phyloP scores from a whole-genome alignment of 2,329 filamentous ascomycete species.

The Sordariomycetes sp. region DNA sequence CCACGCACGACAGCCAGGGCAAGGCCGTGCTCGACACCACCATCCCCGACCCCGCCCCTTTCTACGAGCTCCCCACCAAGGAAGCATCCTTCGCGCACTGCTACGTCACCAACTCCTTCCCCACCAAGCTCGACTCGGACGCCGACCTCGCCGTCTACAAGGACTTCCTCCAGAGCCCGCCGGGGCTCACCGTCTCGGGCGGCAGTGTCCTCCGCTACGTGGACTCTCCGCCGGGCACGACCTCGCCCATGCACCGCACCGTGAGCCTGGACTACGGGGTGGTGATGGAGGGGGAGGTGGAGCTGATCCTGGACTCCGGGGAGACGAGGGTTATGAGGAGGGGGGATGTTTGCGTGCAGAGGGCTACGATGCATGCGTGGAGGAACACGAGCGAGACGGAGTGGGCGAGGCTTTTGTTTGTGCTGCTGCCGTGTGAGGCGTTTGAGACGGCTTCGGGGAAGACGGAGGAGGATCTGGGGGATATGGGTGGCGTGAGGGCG shows the following conservation, averaged over 20 bases:
- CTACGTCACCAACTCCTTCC: conserved; percentile 28
- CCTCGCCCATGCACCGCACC: conserved; percentile 37
- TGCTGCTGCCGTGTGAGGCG: conserved; percentile 12
- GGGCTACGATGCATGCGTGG: conserved; percentile 47
- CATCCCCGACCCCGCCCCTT: conserved; percentile 8
- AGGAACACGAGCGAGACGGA: conserved; percentile 30
- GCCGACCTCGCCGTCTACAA: conserved; percentile 27
- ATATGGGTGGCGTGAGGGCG: conserved; percentile 12
- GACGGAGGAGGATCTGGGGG: conserved; percentile 22
- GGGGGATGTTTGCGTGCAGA: conserved; percentile 43
- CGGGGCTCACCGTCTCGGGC: conserved; percentile 17
- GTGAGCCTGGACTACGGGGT: conserved; percentile 44
- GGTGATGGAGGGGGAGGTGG: conserved; percentile 41
- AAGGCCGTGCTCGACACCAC: conserved; percentile 10
- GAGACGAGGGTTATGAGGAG: conserved; percentile 30
- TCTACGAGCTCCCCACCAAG: conserved; percentile 20
- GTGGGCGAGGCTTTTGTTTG: conserved; percentile 23
- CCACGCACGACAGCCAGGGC: conserved; percentile 6
- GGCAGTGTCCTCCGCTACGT: conserved; percentile 36
- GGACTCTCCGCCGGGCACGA: conserved; percentile 32
- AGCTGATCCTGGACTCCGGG: conserved; percentile 40
- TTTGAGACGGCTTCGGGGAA: conserved; percentile 8
- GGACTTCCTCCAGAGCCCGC: conserved; percentile 16
- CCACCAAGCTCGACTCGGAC: conserved; percentile 25
- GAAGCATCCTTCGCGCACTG: conserved; percentile 25